phyloP scores from a whole-genome alignment of 495 filamentous ascomycete genomes.

The Penicillium cinerascens region DNA sequence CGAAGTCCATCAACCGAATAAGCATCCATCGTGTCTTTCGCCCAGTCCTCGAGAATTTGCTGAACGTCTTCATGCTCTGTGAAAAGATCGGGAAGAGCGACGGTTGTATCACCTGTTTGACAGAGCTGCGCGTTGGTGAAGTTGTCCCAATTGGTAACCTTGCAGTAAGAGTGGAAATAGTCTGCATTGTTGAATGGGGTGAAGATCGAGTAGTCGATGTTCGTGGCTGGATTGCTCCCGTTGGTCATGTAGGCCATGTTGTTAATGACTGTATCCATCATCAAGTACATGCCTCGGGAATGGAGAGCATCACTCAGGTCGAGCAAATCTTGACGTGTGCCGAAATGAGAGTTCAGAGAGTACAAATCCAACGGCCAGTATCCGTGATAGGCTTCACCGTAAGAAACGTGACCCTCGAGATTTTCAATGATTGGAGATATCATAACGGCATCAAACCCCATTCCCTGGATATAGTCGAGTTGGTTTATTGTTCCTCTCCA shows the following conservation, averaged over 20 bases:
- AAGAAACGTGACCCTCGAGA: constrained; percentile 40
- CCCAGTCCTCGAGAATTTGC: constrained; percentile 58
- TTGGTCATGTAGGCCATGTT: constrained; percentile 57
- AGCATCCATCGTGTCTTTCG: constrained; percentile 55
- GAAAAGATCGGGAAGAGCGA: constrained; percentile 63
- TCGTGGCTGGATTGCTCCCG: constrained; percentile 50
- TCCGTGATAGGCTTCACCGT: constrained; percentile 66
- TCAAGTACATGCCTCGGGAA: constrained; percentile 62
- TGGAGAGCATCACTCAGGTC: constrained; percentile 59
- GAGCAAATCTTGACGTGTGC: constrained; percentile 59
- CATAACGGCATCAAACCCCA: constrained; percentile 82
- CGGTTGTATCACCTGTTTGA: constrained; percentile 58
- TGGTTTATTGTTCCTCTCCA: constrained; percentile 66
- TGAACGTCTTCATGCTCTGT: constrained; percentile 60
- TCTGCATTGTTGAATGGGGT: constrained; percentile 60
- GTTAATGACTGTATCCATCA: constrained; percentile 79
- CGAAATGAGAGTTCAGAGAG: constrained; percentile 62
- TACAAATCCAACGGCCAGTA: constrained; percentile 72
- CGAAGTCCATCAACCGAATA: constrained; percentile 77
- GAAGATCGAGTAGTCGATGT: constrained; percentile 58
- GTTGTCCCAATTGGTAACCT: constrained; percentile 60
- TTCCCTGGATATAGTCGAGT: constrained; percentile 58
- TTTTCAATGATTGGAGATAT: constrained; percentile 74
- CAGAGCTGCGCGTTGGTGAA: constrained; percentile 49
- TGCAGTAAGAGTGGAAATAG: constrained; percentile 65